Base-by-base conservation (phyloP, 345 rosid genomes). In the Kandelia obovata region DNA sequence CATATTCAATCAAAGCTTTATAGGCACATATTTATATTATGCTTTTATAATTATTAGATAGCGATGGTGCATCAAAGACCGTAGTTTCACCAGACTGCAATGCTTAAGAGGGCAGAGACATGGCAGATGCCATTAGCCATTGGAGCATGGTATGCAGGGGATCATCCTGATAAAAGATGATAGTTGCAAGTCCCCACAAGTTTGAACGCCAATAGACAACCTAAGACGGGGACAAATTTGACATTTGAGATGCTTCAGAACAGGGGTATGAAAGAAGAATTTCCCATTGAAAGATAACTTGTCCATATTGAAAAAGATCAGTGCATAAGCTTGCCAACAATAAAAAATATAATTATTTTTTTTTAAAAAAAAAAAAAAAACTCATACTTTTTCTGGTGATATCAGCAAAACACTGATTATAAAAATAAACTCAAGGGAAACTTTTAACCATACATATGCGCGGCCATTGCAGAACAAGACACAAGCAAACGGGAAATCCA, bases 391-490 rank as follows among this genome's bases (percentile, higher is more conserved):
- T 62, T 77, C 5, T 31, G 34, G 52, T 66, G 62, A 66, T 5
- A 2, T 37, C 46, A 67, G 32, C 77, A 53, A 27, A 66, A 58
- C 5, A 10, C 67, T 69, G 66, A 67, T 35, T 34, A 39, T 71
- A 58, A 64, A 77, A 70, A 64, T 63, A 61, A 47, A 75, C 65
- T 34, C 53, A 51, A 65, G 58, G 16, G 60, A 64, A 37, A 6
- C 62, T 46, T 43, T 64, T 53, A 62, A 58, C 69, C 49, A 32
- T 10, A 49, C 66, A 67, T 73, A 82, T 65, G 58, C 64, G 39
- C 46, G 23, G 58, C 66, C 67, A 62, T 70, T 65, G 61, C 46
- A 70, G 60, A n/a, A 59, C 27, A 37, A 47, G 49, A 43, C 49
- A 56, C 77, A 71, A 58, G 61, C 17, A 67, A 27, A 25, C 58